Conservation (phyloP, 441 rosid species). For the Erysimum cheiri region DNA sequence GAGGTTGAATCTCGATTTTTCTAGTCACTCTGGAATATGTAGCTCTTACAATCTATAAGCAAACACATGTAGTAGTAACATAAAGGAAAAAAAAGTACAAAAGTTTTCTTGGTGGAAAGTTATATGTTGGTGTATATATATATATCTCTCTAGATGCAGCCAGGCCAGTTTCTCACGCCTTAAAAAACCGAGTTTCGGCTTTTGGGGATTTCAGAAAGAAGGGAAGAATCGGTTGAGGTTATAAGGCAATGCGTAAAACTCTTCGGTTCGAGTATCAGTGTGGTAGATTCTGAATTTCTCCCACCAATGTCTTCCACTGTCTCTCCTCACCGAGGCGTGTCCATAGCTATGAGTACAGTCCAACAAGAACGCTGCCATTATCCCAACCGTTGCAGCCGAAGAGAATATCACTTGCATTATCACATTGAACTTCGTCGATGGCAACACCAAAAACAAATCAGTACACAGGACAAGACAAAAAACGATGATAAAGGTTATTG, state of each 20-base stretch:
- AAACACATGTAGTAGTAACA: constrained; percentile 37
- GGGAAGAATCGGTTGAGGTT: constrained; percentile 85
- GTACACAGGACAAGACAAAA: constrained; percentile 9
- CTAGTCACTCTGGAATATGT: constrained; percentile 34
- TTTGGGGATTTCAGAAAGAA: constrained; percentile 52
- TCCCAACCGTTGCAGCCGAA: constrained; percentile 79
- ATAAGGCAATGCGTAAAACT: constrained; percentile 73
- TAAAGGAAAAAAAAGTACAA: constrained; percentile 24
- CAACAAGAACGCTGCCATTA: constrained; percentile 59
- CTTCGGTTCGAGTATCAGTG: constrained; percentile 65
- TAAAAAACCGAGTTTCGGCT: not conserved
- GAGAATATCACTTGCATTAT: constrained; percentile 83
- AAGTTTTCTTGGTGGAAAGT: constrained; percentile 17
- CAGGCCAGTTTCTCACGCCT: constrained; percentile 11
- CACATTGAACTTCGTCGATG: constrained; percentile 63
- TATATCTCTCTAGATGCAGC: not conserved
- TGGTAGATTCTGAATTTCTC: constrained; percentile 59
- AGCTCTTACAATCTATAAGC: constrained; percentile 35
- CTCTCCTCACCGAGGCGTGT: constrained; percentile 56
- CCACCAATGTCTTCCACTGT: constrained; percentile 94
- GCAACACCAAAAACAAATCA: constrained; percentile 30
- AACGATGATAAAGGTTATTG: not conserved
- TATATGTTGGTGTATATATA: constrained; percentile 21
- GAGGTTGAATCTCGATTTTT: constrained; percentile 17
- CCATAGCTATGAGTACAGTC: constrained; percentile 69